Evolutionary conservation across 2,329 filamentous ascomycete genomes (phyloP).

Genomic region (Diaporthe eres): DNA sequence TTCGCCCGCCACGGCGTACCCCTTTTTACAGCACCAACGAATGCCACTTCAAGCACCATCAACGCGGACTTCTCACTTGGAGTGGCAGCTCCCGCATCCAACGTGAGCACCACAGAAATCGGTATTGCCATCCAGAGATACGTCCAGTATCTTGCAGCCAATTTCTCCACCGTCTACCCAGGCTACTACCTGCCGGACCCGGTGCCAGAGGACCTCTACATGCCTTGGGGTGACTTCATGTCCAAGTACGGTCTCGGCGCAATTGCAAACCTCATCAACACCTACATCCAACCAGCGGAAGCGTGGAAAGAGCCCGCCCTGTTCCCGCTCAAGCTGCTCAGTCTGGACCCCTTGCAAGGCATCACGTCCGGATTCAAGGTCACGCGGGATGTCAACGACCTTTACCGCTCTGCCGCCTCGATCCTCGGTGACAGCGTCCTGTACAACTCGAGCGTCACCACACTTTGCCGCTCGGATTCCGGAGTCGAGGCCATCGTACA

Average conservation of each 20-base stretch:
- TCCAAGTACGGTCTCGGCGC: slow-evolving; percentile 15
- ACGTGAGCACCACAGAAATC: slow-evolving; percentile 17
- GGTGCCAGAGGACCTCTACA: slow-evolving; percentile 31
- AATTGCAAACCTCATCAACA: slow-evolving; percentile 39
- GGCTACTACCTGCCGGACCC: slow-evolving; percentile 41
- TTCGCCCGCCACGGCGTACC: slow-evolving; percentile 52
- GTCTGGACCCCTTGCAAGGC: slow-evolving; percentile 9
- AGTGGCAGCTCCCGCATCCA: slow-evolving; percentile 16
- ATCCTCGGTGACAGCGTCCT: slow-evolving; percentile 33
- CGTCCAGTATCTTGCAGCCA: slow-evolving; percentile 13
- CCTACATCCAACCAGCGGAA: background rate
- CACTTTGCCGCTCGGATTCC: background rate
- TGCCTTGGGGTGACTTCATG: slow-evolving; percentile 32
- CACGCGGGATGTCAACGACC: slow-evolving; percentile 31
- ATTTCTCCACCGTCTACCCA: slow-evolving; percentile 30
- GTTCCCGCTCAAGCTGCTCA: slow-evolving; percentile 24
- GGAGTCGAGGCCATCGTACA: slow-evolving; percentile 11
- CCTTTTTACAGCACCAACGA: slow-evolving; percentile 24
- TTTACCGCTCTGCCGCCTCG: slow-evolving; percentile 34
- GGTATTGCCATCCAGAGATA: slow-evolving; percentile 15
- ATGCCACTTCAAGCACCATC: background rate
- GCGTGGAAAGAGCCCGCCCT: slow-evolving; percentile 23
- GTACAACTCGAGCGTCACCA: slow-evolving; percentile 10
- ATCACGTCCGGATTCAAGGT: slow-evolving; percentile 21
- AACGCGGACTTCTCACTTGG: slow-evolving; percentile 25